phyloP scores from a whole-genome alignment of 192 early-diverging fungal genomes.

The Oehlia diaphana region DNA sequence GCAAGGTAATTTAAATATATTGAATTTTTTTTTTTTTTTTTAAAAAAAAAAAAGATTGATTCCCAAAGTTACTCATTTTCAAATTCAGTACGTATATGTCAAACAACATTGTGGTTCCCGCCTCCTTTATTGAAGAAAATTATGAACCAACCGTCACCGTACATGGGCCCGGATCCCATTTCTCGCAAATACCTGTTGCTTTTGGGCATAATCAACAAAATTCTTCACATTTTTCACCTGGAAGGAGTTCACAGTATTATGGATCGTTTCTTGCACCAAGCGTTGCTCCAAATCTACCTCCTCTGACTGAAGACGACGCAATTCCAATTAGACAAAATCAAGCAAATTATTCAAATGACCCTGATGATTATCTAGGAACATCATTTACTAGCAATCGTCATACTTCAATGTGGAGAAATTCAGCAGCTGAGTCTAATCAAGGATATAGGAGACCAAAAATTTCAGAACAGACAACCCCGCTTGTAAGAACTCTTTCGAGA shows the following conservation, averaged over 20 bases:
- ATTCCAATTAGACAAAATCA: neutral
- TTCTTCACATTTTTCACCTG: neutral
- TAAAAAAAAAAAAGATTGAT: no score
- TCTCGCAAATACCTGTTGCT: neutral
- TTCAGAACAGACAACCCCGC: slow-evolving; percentile 1
- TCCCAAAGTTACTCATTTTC: neutral
- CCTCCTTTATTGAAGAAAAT: slow-evolving; percentile 15
- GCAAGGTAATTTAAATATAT: slow-evolving; percentile 1
- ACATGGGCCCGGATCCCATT: neutral
- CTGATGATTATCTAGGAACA: neutral
- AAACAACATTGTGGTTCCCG: slow-evolving; percentile 18
- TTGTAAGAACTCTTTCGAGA: slow-evolving; percentile 9
- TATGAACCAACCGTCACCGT: neutral
- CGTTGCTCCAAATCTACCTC: neutral
- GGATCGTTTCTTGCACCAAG: slow-evolving; percentile 5
- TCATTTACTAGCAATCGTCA: neutral
- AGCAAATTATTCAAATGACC: neutral
- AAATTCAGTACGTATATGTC: slow-evolving; percentile 27
- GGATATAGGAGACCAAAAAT: neutral
- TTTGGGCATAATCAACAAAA: neutral
- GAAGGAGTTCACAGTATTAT: neutral
- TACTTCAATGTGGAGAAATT: neutral
- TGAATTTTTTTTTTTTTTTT: neutral
- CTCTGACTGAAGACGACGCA: neutral
- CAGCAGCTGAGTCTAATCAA: neutral